Conservation (phyloP, 1,284 basidiomycete species). For the Phlebopus sp. region DNA sequence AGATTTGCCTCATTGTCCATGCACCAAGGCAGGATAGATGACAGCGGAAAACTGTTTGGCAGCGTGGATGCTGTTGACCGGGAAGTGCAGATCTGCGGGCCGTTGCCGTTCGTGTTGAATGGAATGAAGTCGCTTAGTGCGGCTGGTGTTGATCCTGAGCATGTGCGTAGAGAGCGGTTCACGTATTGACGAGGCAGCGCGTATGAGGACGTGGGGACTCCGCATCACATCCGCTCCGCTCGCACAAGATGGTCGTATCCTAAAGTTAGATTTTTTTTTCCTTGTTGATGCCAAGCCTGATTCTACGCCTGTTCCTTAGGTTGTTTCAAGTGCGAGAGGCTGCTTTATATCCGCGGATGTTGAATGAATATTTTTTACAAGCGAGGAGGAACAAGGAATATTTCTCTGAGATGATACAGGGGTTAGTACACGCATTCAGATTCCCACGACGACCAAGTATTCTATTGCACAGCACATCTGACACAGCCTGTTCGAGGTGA, state of each 20-base stretch:
- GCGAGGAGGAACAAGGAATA: no score
- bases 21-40: constrained; percentile 19
- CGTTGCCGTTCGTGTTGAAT: constrained; percentile 18
- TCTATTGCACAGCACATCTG: no score
- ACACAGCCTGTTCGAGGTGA: no score
- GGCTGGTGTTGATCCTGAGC: constrained; percentile 19
- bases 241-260: not conserved
- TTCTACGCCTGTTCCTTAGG: no score
- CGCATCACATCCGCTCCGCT: not conserved
- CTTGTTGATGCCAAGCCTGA: no score
- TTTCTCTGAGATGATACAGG: no score
- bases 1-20: constrained; percentile 7
- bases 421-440: no score
- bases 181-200: constrained; percentile 16
- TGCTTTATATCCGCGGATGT: no score
- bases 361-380: no score
- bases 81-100: constrained; percentile 23
- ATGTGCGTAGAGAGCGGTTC: constrained; percentile 23
- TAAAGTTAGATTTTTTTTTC: no score
- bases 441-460: no score
- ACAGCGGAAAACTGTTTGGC: constrained; percentile 13
- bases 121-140: constrained; percentile 18
- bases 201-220: not conserved
- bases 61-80: constrained; percentile 11
- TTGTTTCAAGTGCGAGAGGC: no score